Conservation (phyloP, 306 rosid genomes). For the Glycine tomentella region DNA sequence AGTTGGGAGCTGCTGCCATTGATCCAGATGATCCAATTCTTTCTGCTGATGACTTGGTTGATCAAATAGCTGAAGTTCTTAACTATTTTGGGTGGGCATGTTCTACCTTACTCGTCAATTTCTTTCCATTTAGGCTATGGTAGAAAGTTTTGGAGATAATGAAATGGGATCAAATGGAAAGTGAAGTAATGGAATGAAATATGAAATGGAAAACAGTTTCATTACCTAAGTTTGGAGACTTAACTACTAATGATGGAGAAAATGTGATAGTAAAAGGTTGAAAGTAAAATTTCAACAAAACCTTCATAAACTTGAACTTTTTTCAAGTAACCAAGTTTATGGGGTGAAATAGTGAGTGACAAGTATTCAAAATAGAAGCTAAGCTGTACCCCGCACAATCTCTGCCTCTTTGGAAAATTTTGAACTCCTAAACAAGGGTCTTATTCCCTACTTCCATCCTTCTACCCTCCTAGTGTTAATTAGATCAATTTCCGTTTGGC, state of each 20-base stretch:
- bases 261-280: not conserved
- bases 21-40: slow-evolving; percentile 62
- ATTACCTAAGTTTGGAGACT: not conserved
- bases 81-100: slow-evolving; percentile 75
- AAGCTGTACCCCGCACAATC: not conserved
- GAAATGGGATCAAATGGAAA: not conserved
- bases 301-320: not conserved
- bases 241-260: not conserved
- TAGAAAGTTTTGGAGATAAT: slow-evolving; percentile 24
- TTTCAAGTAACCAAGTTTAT: slow-evolving; percentile 7
- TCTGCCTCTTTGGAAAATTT: not conserved
- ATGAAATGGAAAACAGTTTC: slow-evolving; percentile 1
- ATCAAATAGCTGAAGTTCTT: slow-evolving; percentile 88
- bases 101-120: slow-evolving; percentile 29
- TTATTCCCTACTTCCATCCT: slow-evolving; percentile 9
- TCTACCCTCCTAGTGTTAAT: not conserved
- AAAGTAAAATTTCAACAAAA: not conserved
- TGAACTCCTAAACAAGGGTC: not conserved
- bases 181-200: not conserved
- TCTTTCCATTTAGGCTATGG: slow-evolving; percentile 26
- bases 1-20: slow-evolving; percentile 86
- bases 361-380: not conserved
- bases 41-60: slow-evolving; percentile 83
- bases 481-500: not conserved
- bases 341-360: not conserved